Conservation (phyloP, 2,329 filamentous ascomycete genomes). For the Cucurbitaria berberidis region DNA sequence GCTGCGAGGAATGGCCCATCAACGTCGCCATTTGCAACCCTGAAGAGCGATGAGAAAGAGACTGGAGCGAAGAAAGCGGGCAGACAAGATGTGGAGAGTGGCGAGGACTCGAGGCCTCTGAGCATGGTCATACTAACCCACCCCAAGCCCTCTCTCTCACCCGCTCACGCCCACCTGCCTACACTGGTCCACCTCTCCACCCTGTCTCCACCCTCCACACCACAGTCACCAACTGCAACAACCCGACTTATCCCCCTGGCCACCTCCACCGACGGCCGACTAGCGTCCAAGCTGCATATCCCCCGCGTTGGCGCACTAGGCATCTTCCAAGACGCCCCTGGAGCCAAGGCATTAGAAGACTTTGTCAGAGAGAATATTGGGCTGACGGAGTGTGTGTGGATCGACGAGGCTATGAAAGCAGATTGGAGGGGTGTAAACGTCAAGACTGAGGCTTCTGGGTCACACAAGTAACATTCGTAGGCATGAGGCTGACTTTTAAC, state of each 20-base stretch:
- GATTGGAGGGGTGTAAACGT: constrained; percentile 55
- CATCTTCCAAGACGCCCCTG: constrained; percentile 62
- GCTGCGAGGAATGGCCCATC: constrained; percentile 35
- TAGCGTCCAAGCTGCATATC: constrained; percentile 65
- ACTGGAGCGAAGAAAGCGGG: background rate
- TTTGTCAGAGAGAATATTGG: constrained; percentile 62
- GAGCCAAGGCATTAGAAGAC: constrained; percentile 62
- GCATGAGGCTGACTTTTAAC: background rate
- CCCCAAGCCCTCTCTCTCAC: constrained; percentile 40
- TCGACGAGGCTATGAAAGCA: constrained; percentile 53
- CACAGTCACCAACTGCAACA: constrained; percentile 4
- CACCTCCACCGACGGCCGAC: constrained; percentile 62
- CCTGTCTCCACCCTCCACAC: constrained; percentile 6
- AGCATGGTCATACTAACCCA: constrained; percentile 43
- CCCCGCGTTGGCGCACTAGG: constrained; percentile 70
- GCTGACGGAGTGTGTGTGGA: constrained; percentile 63
- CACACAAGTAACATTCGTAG: constrained; percentile 6
- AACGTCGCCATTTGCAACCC: constrained; percentile 6
- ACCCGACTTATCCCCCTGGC: constrained; percentile 69
- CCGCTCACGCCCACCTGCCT: constrained; percentile 43
- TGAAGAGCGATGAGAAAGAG: background rate
- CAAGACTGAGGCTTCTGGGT: constrained; percentile 2
- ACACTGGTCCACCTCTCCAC: constrained; percentile 39
- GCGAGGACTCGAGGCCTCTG: constrained; percentile 9
- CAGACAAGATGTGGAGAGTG: background rate